Evolutionary conservation across 2,329 filamentous ascomycete species (phyloP), one percentile per base, ranked within the genome.

Genomic region (Anisogramma anomala): DNA sequence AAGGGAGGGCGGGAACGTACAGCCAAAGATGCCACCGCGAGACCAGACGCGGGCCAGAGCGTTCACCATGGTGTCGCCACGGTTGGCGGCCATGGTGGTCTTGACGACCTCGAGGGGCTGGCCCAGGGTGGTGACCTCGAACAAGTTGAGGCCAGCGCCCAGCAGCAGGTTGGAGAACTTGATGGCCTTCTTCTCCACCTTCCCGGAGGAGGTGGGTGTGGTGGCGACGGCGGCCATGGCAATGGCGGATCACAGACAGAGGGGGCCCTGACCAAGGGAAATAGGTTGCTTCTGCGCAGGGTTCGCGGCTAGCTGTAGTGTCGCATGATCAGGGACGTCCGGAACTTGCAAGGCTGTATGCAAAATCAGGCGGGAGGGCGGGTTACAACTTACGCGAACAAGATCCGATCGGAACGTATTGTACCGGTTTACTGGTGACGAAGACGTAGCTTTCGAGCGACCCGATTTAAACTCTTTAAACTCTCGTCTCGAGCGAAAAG

Each of bases 101-200:
- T 98, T 98, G 73, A 84, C 77, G 67, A 98, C 91, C 75, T 98
- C 91, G 64, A 98, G 76, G 53, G 91, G 91, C 77, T 93, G 73
- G 52, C 69, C 68, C 51, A 73, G 64, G 45, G 72, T 73, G 50
- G 71, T 76, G 60, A 82, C 72, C 79, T 95, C 88, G 65, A 95
- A 95, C 77, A 95, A 71, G 74, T 94, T 95, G 68, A 95, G 77
- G 55, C 87, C 85, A 60, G 85, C 84, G 59, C 88, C 88, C 57
- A 95, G 78, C 58, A 98, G 72, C 76, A 98, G 67, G 71, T 98
- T 98, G 72, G 87, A 94, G 76, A 96, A 96, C 79, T 95, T 96
- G 77, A 98, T 77, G 53, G 91, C 91, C 79, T 96, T 96, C 84
- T 96, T 96, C 82, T 95, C 88, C 62, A 93, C 70, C 65, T 63